Conservation (phyloP, 768 basidiomycete species). For the Suillus lakei region DNA sequence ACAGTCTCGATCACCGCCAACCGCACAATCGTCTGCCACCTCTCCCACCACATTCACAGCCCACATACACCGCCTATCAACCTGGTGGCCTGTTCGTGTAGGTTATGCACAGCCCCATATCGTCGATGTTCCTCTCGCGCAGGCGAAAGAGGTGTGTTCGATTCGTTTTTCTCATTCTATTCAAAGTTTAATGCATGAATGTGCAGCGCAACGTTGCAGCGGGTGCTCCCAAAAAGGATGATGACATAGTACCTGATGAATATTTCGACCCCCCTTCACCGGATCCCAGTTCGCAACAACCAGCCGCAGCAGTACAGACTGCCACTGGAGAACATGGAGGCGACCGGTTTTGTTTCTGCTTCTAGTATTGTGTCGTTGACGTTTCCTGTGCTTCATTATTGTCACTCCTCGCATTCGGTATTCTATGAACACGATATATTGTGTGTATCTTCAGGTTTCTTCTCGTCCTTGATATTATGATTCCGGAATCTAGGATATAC, state of each 20-base stretch:
- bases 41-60: too few relatives aligned
- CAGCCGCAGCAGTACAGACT: neutral
- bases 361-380: neutral
- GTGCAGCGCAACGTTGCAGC: neutral
- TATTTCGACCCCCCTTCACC: neutral
- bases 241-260: neutral
- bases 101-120: neutral
- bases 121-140: neutral
- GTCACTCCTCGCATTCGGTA: neutral
- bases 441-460: neutral
- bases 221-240: neutral
- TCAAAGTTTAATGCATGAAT: neutral
- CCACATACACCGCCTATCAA: neutral
- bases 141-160: neutral
- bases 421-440: neutral
- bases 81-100: neutral
- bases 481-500: neutral
- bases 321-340: neutral
- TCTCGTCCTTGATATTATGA: neutral
- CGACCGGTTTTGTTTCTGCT: neutral
- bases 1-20: too few relatives aligned
- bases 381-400: neutral
- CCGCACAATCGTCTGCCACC: too few relatives aligned
- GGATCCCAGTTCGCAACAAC: neutral
- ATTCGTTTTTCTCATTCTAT: neutral